Conservation (phyloP, 148 eudicot species). For the Talinum fruticosum region DNA sequence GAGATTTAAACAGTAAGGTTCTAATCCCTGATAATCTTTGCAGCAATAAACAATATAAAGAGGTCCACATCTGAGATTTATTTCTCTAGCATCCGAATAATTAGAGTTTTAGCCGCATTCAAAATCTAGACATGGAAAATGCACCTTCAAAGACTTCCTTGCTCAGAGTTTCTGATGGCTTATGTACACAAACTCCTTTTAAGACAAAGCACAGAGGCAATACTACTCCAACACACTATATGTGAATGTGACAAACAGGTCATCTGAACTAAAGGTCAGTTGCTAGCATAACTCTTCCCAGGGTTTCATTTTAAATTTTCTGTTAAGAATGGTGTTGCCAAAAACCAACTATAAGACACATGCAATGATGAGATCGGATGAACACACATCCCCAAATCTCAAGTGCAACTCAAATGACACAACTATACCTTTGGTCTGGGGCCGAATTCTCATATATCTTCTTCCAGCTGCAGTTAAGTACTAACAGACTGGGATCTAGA, state of each 20-base stretch:
- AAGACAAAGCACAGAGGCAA: not conserved
- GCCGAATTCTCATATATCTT: too few species aligned
- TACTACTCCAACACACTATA: not conserved
- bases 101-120: not conserved
- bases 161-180: not conserved
- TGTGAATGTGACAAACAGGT: not conserved
- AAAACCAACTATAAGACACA: not conserved
- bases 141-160: not conserved
- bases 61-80: not conserved
- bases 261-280: not conserved
- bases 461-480: not conserved
- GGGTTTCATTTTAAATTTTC: not conserved
- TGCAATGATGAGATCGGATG: not conserved
- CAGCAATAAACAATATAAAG: not conserved
- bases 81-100: not conserved
- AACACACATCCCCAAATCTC: not conserved
- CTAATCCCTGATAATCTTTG: not conserved
- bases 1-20: not conserved
- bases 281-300: too few species aligned
- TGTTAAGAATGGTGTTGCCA: not conserved
- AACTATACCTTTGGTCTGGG: not conserved
- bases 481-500: not conserved
- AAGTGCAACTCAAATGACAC: not conserved
- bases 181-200: not conserved
- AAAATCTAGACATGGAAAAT: not conserved